phyloP scores from a whole-genome alignment of 1,139 yeast genomes.

The Suzukiozyma palmioleophila region DNA sequence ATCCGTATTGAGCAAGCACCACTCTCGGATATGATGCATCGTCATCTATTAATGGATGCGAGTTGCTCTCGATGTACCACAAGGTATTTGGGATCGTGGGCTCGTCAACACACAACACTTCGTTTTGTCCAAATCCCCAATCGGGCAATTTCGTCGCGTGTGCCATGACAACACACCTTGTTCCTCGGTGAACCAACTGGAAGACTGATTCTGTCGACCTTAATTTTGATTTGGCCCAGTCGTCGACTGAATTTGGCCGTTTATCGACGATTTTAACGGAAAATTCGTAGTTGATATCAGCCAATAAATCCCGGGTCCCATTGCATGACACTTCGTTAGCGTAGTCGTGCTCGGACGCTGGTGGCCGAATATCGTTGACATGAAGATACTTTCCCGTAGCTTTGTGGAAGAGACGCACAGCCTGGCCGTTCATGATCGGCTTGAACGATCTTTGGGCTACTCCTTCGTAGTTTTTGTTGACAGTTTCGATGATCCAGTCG shows the following conservation, averaged over 20 bases:
- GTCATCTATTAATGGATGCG: conserved; percentile 44
- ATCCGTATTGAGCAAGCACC: conserved; percentile 19
- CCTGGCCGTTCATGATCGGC: conserved; percentile 46
- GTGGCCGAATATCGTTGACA: conserved; percentile 61
- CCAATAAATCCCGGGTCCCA: conserved; percentile 47
- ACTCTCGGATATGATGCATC: conserved; percentile 24
- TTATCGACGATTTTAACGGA: conserved; percentile 33
- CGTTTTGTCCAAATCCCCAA: conserved; percentile 71
- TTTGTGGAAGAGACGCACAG: conserved; percentile 58
- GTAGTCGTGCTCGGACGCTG: conserved; percentile 77
- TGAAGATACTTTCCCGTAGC: conserved; percentile 56
- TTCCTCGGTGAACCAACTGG: conserved; percentile 55
- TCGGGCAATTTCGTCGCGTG: conserved; percentile 61
- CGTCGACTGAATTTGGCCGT: conserved; percentile 22
- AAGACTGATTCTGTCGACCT: conserved; percentile 54
- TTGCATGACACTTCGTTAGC: conserved; percentile 68
- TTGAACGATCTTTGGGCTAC: conserved; percentile 25
- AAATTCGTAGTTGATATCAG: conserved; percentile 53
- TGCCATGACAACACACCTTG: conserved; percentile 56
- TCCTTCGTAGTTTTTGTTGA: conserved; percentile 27
- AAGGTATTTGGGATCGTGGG: conserved; percentile 57
- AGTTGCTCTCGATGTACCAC: conserved; percentile 63
- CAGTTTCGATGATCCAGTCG: conserved; percentile 62
- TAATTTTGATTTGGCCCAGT: conserved; percentile 36
- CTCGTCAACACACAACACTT: conserved; percentile 66